A percentile compares a stretch with the other conserved stretches of the same genome.
These are phyloP conservation scores for Naganishia albida DNA, from an alignment of 1,284 basidiomycete genomes.

Conservation along the genomic window DNA sequence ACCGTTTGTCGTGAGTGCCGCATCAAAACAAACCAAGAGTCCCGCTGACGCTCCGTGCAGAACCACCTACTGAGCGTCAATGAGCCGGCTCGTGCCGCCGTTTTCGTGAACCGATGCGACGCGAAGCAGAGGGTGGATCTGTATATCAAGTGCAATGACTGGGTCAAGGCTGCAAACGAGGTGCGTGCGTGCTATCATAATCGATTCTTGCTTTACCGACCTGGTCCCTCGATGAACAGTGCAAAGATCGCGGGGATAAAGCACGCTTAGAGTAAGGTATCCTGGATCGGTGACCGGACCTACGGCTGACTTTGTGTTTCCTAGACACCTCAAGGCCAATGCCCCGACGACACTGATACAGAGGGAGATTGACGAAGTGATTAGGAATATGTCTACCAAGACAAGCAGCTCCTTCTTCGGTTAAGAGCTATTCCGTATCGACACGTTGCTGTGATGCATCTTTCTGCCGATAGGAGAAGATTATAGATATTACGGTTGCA, in stretches of 20 bases:
- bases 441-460: too few relatives aligned
- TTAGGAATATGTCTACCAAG: conserved; percentile 36
- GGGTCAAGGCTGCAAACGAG: conserved; percentile 79
- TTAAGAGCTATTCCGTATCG: not conserved
- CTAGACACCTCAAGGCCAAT: conserved; percentile 66
- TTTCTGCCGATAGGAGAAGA: too few relatives aligned
- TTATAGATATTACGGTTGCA: too few relatives aligned
- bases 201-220: too few relatives aligned
- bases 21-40: not conserved
- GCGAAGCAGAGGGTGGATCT: conserved; percentile 76
- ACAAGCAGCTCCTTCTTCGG: conserved; percentile 9
- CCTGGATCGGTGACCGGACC: not conserved
- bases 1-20: conserved; percentile 77
- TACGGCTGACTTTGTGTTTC: not conserved
- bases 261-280: conserved; percentile 71
- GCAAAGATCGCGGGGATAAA: conserved; percentile 80
- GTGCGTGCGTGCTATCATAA: conserved; percentile 2
- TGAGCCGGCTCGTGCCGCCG: conserved; percentile 68
- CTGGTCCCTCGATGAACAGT: too few relatives aligned
- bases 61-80: conserved; percentile 47
- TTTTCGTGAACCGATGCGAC: conserved; percentile 79
- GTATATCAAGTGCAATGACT: conserved; percentile 83
- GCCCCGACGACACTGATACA: conserved; percentile 76
- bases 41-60: conserved; percentile 33
- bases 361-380: conserved; percentile 72